phyloP scores from a whole-genome alignment of 768 basidiomycete species.

The Aureoboletus auriporus region DNA sequence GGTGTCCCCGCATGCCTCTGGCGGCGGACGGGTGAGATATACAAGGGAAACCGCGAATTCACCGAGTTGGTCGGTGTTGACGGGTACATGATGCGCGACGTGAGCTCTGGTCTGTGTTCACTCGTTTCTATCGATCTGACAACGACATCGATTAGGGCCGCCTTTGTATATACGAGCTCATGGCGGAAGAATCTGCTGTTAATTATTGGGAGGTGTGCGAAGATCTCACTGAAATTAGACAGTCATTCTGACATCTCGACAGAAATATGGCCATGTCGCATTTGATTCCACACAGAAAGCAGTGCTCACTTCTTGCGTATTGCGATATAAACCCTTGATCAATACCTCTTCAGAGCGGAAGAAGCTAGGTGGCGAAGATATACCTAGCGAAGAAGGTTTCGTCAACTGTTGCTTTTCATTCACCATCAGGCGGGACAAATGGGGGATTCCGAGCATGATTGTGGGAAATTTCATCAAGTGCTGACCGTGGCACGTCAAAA shows the following conservation, averaged over 20 bases:
- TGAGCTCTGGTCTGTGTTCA: conserved; percentile 30
- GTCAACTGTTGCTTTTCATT: conserved; percentile 92
- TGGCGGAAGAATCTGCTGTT: conserved; percentile 95
- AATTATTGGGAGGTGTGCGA: conserved; percentile 90
- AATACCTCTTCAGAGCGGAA: conserved; percentile 34
- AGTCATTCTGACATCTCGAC: conserved; percentile 1
- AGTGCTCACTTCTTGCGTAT: conserved; percentile 86
- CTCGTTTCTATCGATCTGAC: too few relatives aligned
- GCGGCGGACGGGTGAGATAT: conserved; percentile 96
- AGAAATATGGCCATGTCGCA: conserved; percentile 95
- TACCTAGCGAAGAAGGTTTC: conserved; percentile 61
- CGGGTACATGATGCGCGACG: conserved; percentile 84
- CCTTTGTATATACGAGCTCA: conserved; percentile 94
- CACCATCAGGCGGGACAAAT: conserved; percentile 78
- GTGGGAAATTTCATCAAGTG: conserved; percentile 86
- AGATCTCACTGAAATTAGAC: too few relatives aligned
- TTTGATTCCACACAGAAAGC: conserved; percentile 92
- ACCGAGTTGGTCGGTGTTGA: conserved; percentile 86
- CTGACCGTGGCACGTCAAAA: conserved; percentile 20
- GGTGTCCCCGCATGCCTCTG: conserved; percentile 96
- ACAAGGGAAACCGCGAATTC: conserved; percentile 97
- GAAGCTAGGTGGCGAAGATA: conserved; percentile 24
- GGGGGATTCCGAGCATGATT: conserved; percentile 87
- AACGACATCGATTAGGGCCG: conserved; percentile 53
- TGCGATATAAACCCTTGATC: conserved; percentile 71